Evolutionary conservation across 495 filamentous ascomycete species (phyloP).

Genomic region (Barbatosphaeria neglecta): DNA sequence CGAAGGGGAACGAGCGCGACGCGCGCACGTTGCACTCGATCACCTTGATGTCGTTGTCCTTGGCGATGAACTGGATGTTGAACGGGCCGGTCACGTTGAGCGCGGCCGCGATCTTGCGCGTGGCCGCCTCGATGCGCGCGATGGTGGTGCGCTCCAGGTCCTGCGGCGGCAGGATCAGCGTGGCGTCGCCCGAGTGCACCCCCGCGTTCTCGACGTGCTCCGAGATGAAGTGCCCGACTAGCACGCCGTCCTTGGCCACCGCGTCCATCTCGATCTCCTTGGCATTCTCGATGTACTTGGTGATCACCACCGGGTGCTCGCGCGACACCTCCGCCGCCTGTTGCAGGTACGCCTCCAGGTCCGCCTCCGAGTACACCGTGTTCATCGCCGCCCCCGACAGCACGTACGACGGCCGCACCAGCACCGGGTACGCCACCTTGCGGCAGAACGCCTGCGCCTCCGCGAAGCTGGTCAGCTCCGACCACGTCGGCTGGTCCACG

Average conservation of each 20-base stretch:
- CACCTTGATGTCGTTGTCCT: constrained; percentile 99
- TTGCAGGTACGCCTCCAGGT: constrained; percentile 77
- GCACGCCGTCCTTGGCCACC: constrained; percentile 74
- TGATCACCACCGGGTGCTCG: constrained; percentile 96
- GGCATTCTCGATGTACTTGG: constrained; percentile 94
- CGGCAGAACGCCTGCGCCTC: constrained; percentile 80
- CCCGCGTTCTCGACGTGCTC: constrained; percentile 95
- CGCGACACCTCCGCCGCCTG: constrained; percentile 86
- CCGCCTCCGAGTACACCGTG: constrained; percentile 78
- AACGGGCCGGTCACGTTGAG: constrained; percentile 93
- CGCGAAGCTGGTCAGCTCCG: constrained; percentile 81
- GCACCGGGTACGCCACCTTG: constrained; percentile 77
- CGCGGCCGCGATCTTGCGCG: constrained; percentile 85
- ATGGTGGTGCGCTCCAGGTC: constrained; percentile 87
- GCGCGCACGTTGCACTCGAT: constrained; percentile 98
- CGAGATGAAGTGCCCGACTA: constrained; percentile 86
- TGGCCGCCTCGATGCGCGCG: constrained; percentile 83
- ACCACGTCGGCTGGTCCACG: constrained; percentile 96
- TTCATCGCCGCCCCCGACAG: constrained; percentile 97
- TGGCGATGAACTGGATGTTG: constrained; percentile 99
- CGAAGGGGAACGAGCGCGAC: constrained; percentile 93
- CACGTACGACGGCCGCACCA: constrained; percentile 91
- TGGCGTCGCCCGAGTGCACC: constrained; percentile 94
- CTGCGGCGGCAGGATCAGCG: constrained; percentile 85
- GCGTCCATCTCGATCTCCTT: constrained; percentile 98